Evolutionary conservation across 805 yeast species (phyloP).

Genomic region (Wickerhamomyces pijperi): DNA sequence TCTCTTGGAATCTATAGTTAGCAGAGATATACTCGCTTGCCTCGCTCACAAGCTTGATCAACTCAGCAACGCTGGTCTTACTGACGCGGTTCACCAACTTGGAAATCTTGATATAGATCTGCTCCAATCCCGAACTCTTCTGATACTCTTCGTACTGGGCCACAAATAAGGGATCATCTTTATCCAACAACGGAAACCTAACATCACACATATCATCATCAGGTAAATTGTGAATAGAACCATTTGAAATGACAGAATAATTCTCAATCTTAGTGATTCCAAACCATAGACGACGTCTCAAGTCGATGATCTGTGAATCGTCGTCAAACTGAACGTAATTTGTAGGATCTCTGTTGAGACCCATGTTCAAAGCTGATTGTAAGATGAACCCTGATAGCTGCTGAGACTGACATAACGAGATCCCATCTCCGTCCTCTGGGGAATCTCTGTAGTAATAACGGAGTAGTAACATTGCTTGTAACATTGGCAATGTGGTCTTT

Average conservation of each 20-base stretch:
- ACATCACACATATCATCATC: constrained; percentile 6
- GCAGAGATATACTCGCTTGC: background rate
- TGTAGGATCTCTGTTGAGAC: constrained; percentile 36
- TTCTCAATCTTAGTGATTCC: constrained; percentile 7
- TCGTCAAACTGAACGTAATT: constrained; percentile 8
- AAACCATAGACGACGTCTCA: constrained; percentile 14
- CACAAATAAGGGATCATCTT: constrained; percentile 7
- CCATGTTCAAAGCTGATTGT: constrained; percentile 33
- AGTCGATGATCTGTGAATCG: constrained; percentile 4
- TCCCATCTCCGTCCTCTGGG: constrained; percentile 37
- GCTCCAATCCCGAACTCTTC: constrained; percentile 1
- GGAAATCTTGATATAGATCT: constrained; percentile 4
- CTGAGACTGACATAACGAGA: constrained; percentile 27
- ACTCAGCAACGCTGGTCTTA: background rate
- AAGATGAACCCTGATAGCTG: constrained; percentile 24
- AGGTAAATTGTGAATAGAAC: constrained; percentile 8
- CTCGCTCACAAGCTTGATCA: background rate
- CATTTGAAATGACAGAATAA: constrained; percentile 5
- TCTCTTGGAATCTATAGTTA: background rate
- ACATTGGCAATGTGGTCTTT: constrained; percentile 23
- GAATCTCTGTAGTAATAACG: constrained; percentile 28
- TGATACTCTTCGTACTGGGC: constrained; percentile 6
- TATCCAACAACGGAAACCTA: constrained; percentile 5
- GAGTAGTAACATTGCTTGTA: constrained; percentile 31
- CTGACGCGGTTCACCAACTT: constrained; percentile 6